phyloP scores from a whole-genome alignment of 495 filamentous ascomycete species.

The Aspergillus mulundensis region DNA sequence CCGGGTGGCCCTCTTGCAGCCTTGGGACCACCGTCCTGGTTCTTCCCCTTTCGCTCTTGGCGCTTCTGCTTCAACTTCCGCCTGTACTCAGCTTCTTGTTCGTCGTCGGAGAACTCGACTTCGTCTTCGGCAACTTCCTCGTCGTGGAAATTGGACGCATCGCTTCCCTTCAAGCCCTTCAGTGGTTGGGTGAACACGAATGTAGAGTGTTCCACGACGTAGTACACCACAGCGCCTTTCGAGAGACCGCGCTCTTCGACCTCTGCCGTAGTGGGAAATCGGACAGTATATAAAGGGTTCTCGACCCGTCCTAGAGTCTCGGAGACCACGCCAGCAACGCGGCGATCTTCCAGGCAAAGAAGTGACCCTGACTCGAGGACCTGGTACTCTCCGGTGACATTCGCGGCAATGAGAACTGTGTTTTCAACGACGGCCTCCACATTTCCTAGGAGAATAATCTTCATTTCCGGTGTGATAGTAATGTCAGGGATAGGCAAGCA shows the following conservation, averaged over 20 bases:
- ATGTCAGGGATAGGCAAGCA: conserved; percentile 70
- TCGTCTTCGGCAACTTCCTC: conserved; percentile 86
- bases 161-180: conserved; percentile 73
- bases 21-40: conserved; percentile 32
- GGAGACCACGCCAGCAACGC: conserved; percentile 69
- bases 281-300: conserved; percentile 75
- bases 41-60: conserved; percentile 44
- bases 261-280: conserved; percentile 62
- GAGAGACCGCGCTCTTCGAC: conserved; percentile 60
- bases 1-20: conserved; percentile 28
- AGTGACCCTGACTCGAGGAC: conserved; percentile 81
- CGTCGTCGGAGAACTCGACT: conserved; percentile 93
- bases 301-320: conserved; percentile 81
- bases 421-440: conserved; percentile 73
- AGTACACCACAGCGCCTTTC: conserved; percentile 66
- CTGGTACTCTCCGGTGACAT: conserved; percentile 71
- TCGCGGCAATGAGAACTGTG: conserved; percentile 72
- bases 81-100: conserved; percentile 83
- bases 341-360: conserved; percentile 72
- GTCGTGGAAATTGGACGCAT: conserved; percentile 90
- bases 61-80: conserved; percentile 59
- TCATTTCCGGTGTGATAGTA: conserved; percentile 66
- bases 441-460: conserved; percentile 65
- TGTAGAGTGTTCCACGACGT: conserved; percentile 66
- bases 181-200: conserved; percentile 82